A percentile compares a stretch with the other conserved stretches of the same genome.
phyloP scores from a whole-genome alignment of 1,284 basidiomycete genomes.

The Heterobasidion occidentale region DNA sequence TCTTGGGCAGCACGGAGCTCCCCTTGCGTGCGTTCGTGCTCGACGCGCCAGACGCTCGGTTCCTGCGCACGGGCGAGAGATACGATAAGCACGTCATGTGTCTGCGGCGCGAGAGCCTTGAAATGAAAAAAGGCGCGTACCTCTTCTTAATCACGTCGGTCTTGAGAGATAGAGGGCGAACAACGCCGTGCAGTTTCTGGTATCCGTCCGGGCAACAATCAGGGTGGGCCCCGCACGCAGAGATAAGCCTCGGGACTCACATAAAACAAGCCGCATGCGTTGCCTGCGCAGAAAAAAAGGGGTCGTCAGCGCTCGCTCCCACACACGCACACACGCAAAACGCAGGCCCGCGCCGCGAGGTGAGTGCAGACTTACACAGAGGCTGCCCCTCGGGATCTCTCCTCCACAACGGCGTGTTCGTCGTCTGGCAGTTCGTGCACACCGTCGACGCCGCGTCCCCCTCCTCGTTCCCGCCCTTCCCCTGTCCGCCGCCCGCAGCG shows the following conservation, averaged over 20 bases:
- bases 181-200: constrained; percentile 92
- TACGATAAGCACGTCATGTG: constrained; percentile 4
- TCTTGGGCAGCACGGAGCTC: constrained; percentile 51
- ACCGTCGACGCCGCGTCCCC: constrained; percentile 67
- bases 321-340: background rate
- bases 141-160: constrained; percentile 98
- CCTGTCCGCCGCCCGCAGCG: constrained; percentile 17
- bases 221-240: background rate
- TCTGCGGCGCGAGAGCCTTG: background rate
- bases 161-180: constrained; percentile 88
- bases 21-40: constrained; percentile 57
- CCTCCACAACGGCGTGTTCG: constrained; percentile 93
- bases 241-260: constrained; percentile 40
- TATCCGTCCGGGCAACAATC: background rate
- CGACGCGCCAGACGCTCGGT: constrained; percentile 69
- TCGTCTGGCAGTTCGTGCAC: constrained; percentile 94
- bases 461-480: constrained; percentile 51
- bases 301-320: constrained; percentile 11
- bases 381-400: constrained; percentile 94
- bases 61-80: constrained; percentile 34
- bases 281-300: constrained; percentile 32
- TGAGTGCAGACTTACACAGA: constrained; percentile 52
- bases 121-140: constrained; percentile 32
- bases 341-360: constrained; percentile 3
- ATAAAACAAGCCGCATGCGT: constrained; percentile 88